Conservation (phyloP, 2,329 filamentous ascomycete genomes). For the Colletotrichum sp. region DNA sequence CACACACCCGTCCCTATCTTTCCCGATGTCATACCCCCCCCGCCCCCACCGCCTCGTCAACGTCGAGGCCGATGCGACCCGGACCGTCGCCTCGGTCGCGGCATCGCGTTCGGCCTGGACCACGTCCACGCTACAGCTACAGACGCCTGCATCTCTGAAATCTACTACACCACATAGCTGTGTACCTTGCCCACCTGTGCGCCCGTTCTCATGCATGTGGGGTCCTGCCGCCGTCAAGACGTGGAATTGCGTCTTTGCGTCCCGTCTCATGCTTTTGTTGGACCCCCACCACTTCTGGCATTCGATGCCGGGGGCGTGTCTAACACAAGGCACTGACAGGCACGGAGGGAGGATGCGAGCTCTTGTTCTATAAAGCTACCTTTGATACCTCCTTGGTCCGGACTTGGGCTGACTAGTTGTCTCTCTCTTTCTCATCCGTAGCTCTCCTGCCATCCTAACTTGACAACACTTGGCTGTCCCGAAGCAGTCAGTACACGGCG, state of each 20-base stretch:
- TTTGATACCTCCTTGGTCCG: conserved; percentile 1
- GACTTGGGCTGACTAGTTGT: background rate
- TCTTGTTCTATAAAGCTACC: conserved; percentile 14
- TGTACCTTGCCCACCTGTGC: background rate
- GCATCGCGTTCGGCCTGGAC: conserved; percentile 11
- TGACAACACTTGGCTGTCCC: background rate
- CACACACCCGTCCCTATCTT: conserved; percentile 18
- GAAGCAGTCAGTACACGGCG: background rate
- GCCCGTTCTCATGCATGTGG: conserved; percentile 10
- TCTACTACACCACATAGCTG: background rate
- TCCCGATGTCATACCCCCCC: conserved; percentile 17
- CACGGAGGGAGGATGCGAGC: background rate
- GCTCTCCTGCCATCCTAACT: background rate
- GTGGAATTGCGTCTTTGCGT: conserved; percentile 11
- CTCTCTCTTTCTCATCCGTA: background rate
- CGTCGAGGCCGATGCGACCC: conserved; percentile 11
- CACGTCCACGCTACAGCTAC: background rate
- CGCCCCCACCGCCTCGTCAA: conserved; percentile 5
- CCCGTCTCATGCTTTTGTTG: conserved; percentile 15
- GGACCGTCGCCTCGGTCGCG: conserved; percentile 13
- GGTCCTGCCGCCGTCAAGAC: conserved; percentile 1
- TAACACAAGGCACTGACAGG: conserved; percentile 7
- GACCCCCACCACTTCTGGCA: conserved; percentile 16
- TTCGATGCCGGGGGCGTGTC: background rate
- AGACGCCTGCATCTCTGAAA: background rate